Conservation (phyloP, 805 yeast genomes). For the Saturnispora sanitii region DNA sequence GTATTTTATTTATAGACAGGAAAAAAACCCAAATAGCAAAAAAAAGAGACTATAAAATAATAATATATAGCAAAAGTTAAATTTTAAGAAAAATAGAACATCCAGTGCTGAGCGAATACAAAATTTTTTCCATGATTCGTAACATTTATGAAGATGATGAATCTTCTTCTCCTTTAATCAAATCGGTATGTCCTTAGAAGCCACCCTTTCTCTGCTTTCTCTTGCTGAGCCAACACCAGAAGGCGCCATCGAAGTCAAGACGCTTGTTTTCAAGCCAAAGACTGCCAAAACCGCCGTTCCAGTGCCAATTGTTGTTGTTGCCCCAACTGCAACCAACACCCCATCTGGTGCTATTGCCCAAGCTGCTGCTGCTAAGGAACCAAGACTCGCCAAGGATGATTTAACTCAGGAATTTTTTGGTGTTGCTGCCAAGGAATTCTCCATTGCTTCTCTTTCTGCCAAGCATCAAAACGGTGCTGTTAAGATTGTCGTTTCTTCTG, state of each 20-base stretch:
- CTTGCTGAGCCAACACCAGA: slow-evolving; percentile 44
- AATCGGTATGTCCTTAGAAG: slow-evolving; percentile 53
- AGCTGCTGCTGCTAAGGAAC: slow-evolving; percentile 67
- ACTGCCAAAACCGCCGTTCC: slow-evolving; percentile 74
- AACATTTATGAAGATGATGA: not conserved
- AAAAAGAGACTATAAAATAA: not conserved
- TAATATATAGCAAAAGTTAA: not conserved
- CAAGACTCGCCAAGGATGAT: slow-evolving; percentile 79
- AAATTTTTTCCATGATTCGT: not conserved
- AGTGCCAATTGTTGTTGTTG: slow-evolving; percentile 73
- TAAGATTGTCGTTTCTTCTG: slow-evolving; percentile 49
- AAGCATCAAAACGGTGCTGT: slow-evolving; percentile 44
- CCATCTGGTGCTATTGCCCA: slow-evolving; percentile 57
- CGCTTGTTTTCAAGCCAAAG: slow-evolving; percentile 84
- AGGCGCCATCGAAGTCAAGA: slow-evolving; percentile 49
- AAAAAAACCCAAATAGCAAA: not conserved
- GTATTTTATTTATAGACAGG: not conserved
- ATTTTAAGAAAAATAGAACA: too few species aligned
- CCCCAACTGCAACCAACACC: slow-evolving; percentile 59
- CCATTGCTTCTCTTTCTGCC: slow-evolving; percentile 41
- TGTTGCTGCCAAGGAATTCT: slow-evolving; percentile 49
- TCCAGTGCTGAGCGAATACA: slow-evolving; percentile 1
- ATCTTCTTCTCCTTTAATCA: not conserved
- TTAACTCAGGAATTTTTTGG: slow-evolving; percentile 56
- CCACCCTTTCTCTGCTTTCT: slow-evolving; percentile 57